A percentile compares a stretch with the other conserved stretches of the same genome.
phyloP scores from a whole-genome alignment of 495 filamentous ascomycete species.

The Daldinia concentrica region DNA sequence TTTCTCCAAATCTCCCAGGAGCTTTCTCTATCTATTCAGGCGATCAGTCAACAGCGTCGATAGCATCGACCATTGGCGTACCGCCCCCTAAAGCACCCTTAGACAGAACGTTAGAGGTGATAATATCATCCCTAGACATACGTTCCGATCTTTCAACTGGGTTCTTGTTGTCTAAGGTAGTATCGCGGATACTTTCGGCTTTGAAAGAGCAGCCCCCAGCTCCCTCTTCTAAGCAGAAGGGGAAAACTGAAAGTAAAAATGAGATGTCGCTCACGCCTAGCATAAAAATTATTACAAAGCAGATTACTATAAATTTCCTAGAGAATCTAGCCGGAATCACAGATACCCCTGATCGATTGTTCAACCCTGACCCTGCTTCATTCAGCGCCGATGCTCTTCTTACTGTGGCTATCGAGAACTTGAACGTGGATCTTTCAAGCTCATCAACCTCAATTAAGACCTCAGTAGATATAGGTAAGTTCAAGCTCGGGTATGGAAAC shows the following conservation, averaged over 20 bases:
- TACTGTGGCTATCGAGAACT: slow-evolving; percentile 56
- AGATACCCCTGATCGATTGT: slow-evolving; percentile 50
- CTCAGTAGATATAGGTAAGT: slow-evolving; percentile 66
- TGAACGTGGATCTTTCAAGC: slow-evolving; percentile 52
- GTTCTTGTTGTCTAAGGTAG: slow-evolving; percentile 69
- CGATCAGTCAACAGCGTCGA: slow-evolving; percentile 48
- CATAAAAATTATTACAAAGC: slow-evolving; percentile 62
- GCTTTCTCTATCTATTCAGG: slow-evolving; percentile 60
- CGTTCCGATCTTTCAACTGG: slow-evolving; percentile 76
- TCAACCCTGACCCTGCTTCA: slow-evolving; percentile 42
- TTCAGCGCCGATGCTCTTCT: slow-evolving; percentile 61
- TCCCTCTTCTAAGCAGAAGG: slow-evolving; percentile 33
- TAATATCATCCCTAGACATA: slow-evolving; percentile 63
- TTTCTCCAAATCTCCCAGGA: slow-evolving; percentile 62
- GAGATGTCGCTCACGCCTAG: slow-evolving; percentile 45
- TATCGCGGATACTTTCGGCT: slow-evolving; percentile 62
- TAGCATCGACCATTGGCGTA: slow-evolving; percentile 16
- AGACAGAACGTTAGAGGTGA: slow-evolving; percentile 61
- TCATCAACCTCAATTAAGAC: slow-evolving; percentile 49
- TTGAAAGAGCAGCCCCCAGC: slow-evolving; percentile 46
- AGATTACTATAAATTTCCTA: slow-evolving; percentile 70
- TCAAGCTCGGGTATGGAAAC: slow-evolving; percentile 76
- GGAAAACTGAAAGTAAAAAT: slow-evolving; percentile 35
- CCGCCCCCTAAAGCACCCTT: slow-evolving; percentile 8
- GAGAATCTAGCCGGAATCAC: slow-evolving; percentile 66